Conservation (phyloP, 2,329 filamentous ascomycete species). For the Epichloe bromicola region DNA sequence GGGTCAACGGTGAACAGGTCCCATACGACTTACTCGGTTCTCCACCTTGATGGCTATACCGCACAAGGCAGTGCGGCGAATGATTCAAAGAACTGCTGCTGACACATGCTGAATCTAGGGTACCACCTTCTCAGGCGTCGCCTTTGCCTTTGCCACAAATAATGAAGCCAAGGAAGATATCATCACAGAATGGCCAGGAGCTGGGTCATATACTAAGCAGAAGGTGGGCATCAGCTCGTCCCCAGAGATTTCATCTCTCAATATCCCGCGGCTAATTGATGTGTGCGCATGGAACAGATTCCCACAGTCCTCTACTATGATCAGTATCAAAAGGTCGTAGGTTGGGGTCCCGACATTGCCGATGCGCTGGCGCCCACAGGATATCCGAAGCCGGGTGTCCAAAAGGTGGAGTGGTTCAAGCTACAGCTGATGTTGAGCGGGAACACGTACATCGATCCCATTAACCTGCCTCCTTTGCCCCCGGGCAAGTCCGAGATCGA, state of each 20-base stretch:
- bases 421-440: constrained; percentile 96
- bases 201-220: constrained; percentile 95
- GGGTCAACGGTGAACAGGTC: no score
- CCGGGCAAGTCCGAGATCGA: constrained; percentile 98
- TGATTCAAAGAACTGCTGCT: background rate
- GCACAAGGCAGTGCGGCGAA: background rate
- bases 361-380: constrained; percentile 93
- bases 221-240: constrained; percentile 48
- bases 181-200: constrained; percentile 97
- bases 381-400: constrained; percentile 93
- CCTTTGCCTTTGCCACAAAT: constrained; percentile 93
- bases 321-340: constrained; percentile 98
- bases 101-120: constrained; percentile 41
- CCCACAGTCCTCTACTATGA: constrained; percentile 99
- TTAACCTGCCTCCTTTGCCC: constrained; percentile 96
- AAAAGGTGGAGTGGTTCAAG: constrained; percentile 99
- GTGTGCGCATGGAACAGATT: constrained; percentile 46
- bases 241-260: background rate
- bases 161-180: constrained; percentile 97
- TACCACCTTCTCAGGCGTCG: constrained; percentile 95
- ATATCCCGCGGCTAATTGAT: background rate
- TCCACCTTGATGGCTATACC: background rate
- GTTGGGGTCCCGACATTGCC: constrained; percentile 96
- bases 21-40: background rate
- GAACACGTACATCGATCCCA: constrained; percentile 98